Conservation (phyloP, 2,329 filamentous ascomycete species). For the Lachnellula willkommii region DNA sequence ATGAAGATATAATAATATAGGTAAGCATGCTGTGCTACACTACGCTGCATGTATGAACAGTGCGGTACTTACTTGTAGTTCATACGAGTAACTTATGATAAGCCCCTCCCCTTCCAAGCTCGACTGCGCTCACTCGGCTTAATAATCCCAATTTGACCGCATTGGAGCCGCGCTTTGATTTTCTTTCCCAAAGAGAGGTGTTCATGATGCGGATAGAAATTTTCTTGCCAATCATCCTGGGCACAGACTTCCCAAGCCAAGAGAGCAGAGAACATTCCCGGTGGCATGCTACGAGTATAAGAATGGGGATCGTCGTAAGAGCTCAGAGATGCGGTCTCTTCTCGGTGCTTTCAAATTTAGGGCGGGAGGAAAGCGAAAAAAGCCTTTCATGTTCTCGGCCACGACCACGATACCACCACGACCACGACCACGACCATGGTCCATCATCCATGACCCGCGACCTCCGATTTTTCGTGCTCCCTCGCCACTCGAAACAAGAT, state of each 20-base stretch:
- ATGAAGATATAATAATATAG: neutral
- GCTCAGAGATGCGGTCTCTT: neutral
- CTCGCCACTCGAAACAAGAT: neutral
- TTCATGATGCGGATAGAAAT: neutral
- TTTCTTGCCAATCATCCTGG: neutral
- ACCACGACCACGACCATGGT: too few species aligned
- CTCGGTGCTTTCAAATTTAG: neutral
- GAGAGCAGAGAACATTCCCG: neutral
- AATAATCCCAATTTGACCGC: too few species aligned
- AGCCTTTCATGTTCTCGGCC: neutral
- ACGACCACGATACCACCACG: too few species aligned
- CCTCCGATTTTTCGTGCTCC: neutral
- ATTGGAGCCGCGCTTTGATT: neutral
- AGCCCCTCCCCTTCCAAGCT: too few species aligned
- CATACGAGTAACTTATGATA: neutral
- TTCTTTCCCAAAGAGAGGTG: neutral
- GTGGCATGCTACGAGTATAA: neutral
- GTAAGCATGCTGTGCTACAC: neutral
- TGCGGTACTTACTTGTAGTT: neutral
- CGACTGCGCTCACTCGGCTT: too few species aligned
- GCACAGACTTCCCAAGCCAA: neutral
- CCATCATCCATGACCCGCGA: neutral
- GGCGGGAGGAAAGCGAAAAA: neutral
- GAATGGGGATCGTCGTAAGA: neutral
- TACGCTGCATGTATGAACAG: neutral